These are phyloP conservation scores for Cyanidioschyzon merolae DNA, from an alignment of 23 red algal genomes.

Conservation along the genomic window DNA sequence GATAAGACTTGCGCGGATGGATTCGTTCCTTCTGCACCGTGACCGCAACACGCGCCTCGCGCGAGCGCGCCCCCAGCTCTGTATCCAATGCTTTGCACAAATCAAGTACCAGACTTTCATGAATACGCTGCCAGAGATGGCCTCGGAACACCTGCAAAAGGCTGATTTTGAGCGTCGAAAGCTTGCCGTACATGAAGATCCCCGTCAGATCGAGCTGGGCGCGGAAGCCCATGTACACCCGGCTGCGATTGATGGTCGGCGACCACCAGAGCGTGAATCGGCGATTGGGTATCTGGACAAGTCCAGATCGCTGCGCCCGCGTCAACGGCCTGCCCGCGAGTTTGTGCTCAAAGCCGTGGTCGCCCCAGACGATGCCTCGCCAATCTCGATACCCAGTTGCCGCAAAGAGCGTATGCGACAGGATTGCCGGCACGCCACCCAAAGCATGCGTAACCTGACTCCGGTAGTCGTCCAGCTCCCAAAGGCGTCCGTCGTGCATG, in stretches of 20 bases:
- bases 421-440: constrained; percentile 89
- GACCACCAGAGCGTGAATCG: constrained; percentile 99
- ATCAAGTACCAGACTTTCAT: constrained; percentile 92
- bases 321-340: constrained; percentile 88
- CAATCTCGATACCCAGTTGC: constrained; percentile 84
- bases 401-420: constrained; percentile 91
- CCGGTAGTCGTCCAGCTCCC: constrained; percentile 74
- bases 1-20: constrained; percentile 96
- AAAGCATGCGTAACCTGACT: constrained; percentile 90
- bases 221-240: constrained; percentile 96
- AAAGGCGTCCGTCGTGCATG: constrained; percentile 83
- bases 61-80: constrained; percentile 57
- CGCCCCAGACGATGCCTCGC: constrained; percentile 94
- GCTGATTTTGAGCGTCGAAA: constrained; percentile 89
- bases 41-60: constrained; percentile 25
- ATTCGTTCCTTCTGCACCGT: constrained; percentile 82
- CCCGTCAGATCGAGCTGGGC: constrained; percentile 98
- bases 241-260: constrained; percentile 93
- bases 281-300: constrained; percentile 95
- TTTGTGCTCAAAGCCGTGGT: constrained; percentile 86
- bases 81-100: constrained; percentile 79
- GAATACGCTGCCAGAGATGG: constrained; percentile 98
- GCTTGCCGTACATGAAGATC: constrained; percentile 97
- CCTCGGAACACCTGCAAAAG: constrained; percentile 93
- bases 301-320: constrained; percentile 81